Evolutionary conservation across 2,329 filamentous ascomycete species (phyloP).

Genomic region (Coleophoma eucalyptorum): DNA sequence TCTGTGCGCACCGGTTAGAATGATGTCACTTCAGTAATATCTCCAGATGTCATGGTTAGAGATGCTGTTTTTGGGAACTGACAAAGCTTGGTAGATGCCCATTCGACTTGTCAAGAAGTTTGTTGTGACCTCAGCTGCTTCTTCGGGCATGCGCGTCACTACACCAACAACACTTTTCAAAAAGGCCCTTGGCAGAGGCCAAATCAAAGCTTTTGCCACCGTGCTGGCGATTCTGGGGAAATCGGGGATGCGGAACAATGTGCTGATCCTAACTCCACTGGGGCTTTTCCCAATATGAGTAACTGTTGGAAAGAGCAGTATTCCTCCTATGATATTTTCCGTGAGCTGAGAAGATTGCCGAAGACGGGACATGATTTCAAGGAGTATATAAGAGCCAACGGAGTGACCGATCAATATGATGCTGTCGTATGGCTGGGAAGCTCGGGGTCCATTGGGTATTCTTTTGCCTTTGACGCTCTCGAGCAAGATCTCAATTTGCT

Average conservation of each 20-base stretch:
- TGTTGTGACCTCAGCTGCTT: slow-evolving; percentile 46
- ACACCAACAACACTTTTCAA: slow-evolving; percentile 39
- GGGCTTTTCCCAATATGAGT: slow-evolving; percentile 64
- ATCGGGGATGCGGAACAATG: slow-evolving; percentile 33
- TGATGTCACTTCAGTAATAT: not conserved
- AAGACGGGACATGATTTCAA: slow-evolving; percentile 57
- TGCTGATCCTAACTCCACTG: slow-evolving; percentile 49
- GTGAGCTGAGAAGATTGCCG: slow-evolving; percentile 1
- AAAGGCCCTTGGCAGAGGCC: slow-evolving; percentile 33
- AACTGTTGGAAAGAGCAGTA: slow-evolving; percentile 72
- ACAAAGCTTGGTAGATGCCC: slow-evolving; percentile 55
- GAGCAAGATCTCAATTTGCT: slow-evolving; percentile 39
- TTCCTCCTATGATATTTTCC: slow-evolving; percentile 36
- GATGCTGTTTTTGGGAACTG: not conserved
- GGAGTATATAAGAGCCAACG: slow-evolving; percentile 67
- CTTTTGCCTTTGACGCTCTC: slow-evolving; percentile 12
- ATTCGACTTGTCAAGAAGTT: slow-evolving; percentile 51
- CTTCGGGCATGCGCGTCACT: slow-evolving; percentile 43
- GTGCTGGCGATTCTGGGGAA: slow-evolving; percentile 18
- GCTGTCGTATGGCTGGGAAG: slow-evolving; percentile 43
- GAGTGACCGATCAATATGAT: slow-evolving; percentile 72
- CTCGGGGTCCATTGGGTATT: slow-evolving; percentile 21
- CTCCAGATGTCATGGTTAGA: not conserved
- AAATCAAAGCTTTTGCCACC: slow-evolving; percentile 31
- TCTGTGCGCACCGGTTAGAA: slow-evolving; percentile 8